Base-by-base conservation (phyloP, 2,329 filamentous ascomycete genomes). In the Exophiala calicioides region DNA sequence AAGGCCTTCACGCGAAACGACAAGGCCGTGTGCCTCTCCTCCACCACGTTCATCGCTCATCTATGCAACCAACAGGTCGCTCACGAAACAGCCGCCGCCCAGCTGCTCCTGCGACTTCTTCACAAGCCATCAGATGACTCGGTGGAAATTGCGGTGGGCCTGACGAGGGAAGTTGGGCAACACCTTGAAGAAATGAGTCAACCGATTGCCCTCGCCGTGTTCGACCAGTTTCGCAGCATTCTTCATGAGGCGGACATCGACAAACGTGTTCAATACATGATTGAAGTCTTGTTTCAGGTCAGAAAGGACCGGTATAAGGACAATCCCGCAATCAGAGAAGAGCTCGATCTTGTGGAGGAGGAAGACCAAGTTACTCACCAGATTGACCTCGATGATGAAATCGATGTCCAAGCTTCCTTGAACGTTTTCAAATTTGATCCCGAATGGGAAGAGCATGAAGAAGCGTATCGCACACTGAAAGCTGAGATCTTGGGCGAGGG, bases 201-300 rank as follows among this genome's bases (percentile, higher is more conserved):
- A 1, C 80, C 87, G 8, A 95, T 97, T 61, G 84, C 90, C 21
- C 80, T 91, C 57, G 87, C 86, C 18, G 89, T 98, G 5, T 98
- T 95, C 63, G 93, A 98, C 62, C 90, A 95, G 67, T 95, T 98
- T 74, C 78, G 93, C 59, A 91, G 86, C 60, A 96, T 97, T 55
- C 74, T 98, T 6, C 91, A 98, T 71, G 93, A 98, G 68, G 90
- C 90, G 33, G 90, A 93, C 63, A 95, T 98, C 65, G 91, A 97
- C 65, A 96, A 95, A 76, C 81, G 93, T 56, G 90, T 91, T n/a
- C 93, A 98, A 70, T 98, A 97, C 70, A 95, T 95, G 88, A 91
- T 98, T 47, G 93, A 98, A 67, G 93, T 97, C 4, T 72, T 98
- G 32, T 98, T 98, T 66, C 90, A 98, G 71, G 86, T 96, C 45